Conservation (phyloP, 306 rosid species). For the Mucuna pruriens region DNA sequence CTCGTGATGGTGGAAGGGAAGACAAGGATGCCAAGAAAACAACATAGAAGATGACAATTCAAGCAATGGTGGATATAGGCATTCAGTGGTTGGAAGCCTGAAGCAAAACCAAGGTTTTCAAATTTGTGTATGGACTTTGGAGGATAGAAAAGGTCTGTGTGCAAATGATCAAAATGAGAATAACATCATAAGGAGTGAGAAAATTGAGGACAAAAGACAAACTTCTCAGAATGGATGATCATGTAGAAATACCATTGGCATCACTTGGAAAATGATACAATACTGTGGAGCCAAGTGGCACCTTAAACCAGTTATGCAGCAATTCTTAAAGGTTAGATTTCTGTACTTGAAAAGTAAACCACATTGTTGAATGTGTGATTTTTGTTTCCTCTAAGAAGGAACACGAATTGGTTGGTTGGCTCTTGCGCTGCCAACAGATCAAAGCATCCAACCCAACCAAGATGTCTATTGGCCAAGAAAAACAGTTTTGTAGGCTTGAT, state of each 20-base stretch:
- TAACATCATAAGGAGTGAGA: slow-evolving; percentile 30
- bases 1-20: slow-evolving; percentile 40
- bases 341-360: slow-evolving; percentile 55
- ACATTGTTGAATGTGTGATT: slow-evolving; percentile 33
- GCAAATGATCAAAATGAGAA: slow-evolving; percentile 44
- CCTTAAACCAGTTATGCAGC: slow-evolving; percentile 57
- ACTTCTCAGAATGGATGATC: slow-evolving; percentile 51
- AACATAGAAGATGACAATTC: slow-evolving; percentile 47
- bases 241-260: slow-evolving; percentile 47
- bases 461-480: slow-evolving; percentile 31
- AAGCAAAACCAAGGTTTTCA: slow-evolving; percentile 42
- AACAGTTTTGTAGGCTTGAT: slow-evolving; percentile 45
- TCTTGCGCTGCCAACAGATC: slow-evolving; percentile 3
- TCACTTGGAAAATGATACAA: slow-evolving; percentile 66
- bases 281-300: slow-evolving; percentile 52
- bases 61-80: no score
- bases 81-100: slow-evolving; percentile 37
- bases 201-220: slow-evolving; percentile 43
- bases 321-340: slow-evolving; percentile 67
- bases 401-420: slow-evolving; percentile 30
- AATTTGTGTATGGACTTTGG: slow-evolving; percentile 49
- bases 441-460: slow-evolving; percentile 27
- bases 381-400: slow-evolving; percentile 32
- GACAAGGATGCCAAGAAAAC: slow-evolving; percentile 36
- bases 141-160: slow-evolving; percentile 36